Evolutionary conservation across 2,329 filamentous ascomycete species (phyloP).

Genomic region (Colletotrichum paranaense): DNA sequence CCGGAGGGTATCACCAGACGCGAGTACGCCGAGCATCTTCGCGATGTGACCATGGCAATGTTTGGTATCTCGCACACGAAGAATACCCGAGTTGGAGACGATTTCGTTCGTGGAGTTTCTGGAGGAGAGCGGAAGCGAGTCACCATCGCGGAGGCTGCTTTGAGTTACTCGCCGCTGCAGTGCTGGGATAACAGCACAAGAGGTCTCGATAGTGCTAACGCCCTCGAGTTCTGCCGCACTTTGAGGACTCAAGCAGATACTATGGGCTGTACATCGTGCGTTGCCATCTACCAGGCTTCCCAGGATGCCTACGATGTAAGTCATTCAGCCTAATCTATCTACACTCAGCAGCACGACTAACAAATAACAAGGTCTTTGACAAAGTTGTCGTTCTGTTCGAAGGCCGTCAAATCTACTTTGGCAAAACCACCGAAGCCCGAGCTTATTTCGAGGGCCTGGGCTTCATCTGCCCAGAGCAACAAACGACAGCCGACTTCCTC

Average conservation of each 20-base stretch:
- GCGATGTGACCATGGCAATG: conserved; percentile 65
- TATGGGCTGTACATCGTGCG: conserved; percentile 40
- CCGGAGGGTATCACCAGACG: conserved; percentile 56
- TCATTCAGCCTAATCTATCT: neutral
- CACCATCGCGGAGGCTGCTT: conserved; percentile 47
- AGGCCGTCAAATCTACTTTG: conserved; percentile 76
- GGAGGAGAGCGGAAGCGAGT: conserved; percentile 63
- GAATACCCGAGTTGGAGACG: conserved; percentile 65
- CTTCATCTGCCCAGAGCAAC: conserved; percentile 64
- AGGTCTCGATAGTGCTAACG: conserved; percentile 49
- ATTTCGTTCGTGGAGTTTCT: conserved; percentile 64
- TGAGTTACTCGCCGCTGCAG: conserved; percentile 42
- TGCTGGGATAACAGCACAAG: conserved; percentile 61
- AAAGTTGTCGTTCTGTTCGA: conserved; percentile 76
- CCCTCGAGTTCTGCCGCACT: conserved; percentile 38
- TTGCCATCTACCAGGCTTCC: conserved; percentile 70
- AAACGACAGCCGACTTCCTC: conserved; percentile 81
- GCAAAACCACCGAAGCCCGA: conserved; percentile 68
- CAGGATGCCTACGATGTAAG: conserved; percentile 64
- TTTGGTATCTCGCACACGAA: conserved; percentile 66
- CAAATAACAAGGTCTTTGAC: conserved; percentile 62
- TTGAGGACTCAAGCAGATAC: conserved; percentile 42
- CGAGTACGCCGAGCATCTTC: conserved; percentile 58
- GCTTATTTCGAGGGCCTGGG: conserved; percentile 74
- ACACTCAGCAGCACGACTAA: neutral